Evolutionary conservation across 352 stramenopile species (phyloP), one percentile per base, ranked within the genome.

Genomic region (Globisporangium radiosum): DNA sequence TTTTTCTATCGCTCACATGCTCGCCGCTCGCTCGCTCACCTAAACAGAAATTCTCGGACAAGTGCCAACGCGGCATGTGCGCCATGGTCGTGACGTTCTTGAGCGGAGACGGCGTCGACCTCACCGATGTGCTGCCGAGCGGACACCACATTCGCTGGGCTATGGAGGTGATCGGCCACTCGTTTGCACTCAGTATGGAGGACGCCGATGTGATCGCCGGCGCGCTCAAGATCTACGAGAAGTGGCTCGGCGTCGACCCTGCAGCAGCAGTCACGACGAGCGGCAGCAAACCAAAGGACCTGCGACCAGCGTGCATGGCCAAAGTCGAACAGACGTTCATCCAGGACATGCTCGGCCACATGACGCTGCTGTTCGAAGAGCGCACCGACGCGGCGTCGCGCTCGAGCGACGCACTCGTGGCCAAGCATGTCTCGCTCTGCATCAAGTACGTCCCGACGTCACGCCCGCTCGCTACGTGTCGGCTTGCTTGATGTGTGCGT

Each of bases 341-440:
- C 43, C 83, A 92, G 56, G 85, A 95, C 58, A 72, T 95, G 63
- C 68, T 95, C 49, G 85, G 83, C 13, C 85, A 95, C 52, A 93
- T 95, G 83, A 93, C 85, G 56, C 62, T 95, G 57, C 72, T 95
- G 36, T 93, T 95, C 67, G 85, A 95, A 63, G 85, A 95, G 52
- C 74, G 84, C 9, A 25, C 74, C 8, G 70, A 78, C 17, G 61
- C 60, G 4, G 63, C 56, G 33, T 65, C 70, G 56, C 55, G 62
- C 49, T 39, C 57, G 25, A 62, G 57, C 17, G 72, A 87, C 15
- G 56, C 55, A 7, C 62, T 75, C n/a, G 62, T 91, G 45, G 64
- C 71, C 54, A 90, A 87, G 61, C 85, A 95, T 54, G 81, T 91
- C 25, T 69, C 71, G 11, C 60, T 95, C 2, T 93, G 85, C 47